Conservation (phyloP, 1,139 yeast genomes). For the Saccharomyces uvarum region DNA sequence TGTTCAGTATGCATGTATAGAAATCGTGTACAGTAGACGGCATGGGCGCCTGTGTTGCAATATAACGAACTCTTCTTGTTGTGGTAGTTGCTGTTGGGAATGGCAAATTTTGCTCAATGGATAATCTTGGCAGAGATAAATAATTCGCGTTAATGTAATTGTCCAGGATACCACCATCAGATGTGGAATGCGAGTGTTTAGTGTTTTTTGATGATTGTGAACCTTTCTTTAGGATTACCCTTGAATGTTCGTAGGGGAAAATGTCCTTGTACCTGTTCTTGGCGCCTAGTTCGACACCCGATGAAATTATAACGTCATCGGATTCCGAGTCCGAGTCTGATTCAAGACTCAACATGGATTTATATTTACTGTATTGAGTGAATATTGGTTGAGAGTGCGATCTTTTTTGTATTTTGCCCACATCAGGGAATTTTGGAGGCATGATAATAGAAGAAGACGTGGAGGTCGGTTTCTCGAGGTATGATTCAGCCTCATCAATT, state of each 20-base stretch:
- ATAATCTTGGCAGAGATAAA: conserved; percentile 30
- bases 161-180: conserved; percentile 18
- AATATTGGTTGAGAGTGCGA: conserved; percentile 21
- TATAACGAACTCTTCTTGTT: conserved; percentile 38
- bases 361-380: neutral
- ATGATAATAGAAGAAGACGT: neutral
- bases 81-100: conserved; percentile 9
- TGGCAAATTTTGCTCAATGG: neutral
- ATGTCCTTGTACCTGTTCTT: conserved; percentile 77
- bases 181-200: conserved; percentile 9
- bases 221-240: conserved; percentile 42
- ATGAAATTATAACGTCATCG: conserved; percentile 42
- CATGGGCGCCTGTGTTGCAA: conserved; percentile 84
- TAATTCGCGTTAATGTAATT: conserved; percentile 60
- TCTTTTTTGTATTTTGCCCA: conserved; percentile 10
- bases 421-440: neutral
- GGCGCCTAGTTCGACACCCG: conserved; percentile 68
- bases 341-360: conserved; percentile 6
- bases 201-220: conserved; percentile 7
- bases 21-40: conserved; percentile 66
- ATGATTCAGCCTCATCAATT: neutral
- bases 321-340: conserved; percentile 13
- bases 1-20: conserved; percentile 60
- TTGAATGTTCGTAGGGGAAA: conserved; percentile 68
- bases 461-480: neutral